Conservation (phyloP, 2,329 filamentous ascomycete genomes). For the Penicillium palitans region DNA sequence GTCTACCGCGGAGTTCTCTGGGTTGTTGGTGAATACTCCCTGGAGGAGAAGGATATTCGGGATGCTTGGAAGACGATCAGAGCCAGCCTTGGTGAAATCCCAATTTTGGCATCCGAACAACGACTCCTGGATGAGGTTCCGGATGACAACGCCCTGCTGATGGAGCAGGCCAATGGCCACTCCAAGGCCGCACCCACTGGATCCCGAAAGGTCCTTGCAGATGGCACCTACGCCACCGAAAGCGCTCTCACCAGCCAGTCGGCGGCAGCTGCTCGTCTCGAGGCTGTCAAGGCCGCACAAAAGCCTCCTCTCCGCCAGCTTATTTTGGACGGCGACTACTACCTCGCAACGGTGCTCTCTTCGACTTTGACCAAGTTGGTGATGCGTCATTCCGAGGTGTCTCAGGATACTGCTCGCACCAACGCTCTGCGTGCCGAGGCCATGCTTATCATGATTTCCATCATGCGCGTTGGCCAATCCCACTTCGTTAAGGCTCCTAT, state of each 20-base stretch:
- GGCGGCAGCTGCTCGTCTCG: conserved; percentile 82
- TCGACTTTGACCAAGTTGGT: conserved; percentile 96
- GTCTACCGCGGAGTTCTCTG: conserved; percentile 95
- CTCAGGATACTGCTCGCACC: conserved; percentile 77
- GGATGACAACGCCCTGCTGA: conserved; percentile 65
- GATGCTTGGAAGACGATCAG: conserved; percentile 97
- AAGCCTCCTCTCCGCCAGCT: conserved; percentile 94
- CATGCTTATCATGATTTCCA: conserved; percentile 99
- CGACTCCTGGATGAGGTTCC: conserved; percentile 79
- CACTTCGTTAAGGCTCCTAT: conserved; percentile 97
- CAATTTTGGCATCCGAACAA: conserved; percentile 93
- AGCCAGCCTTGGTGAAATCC: conserved; percentile 91
- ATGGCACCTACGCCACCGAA: conserved; percentile 97
- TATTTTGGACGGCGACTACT: conserved; percentile 96
- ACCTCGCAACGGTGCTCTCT: conserved; percentile 89
- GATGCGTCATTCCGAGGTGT: conserved; percentile 95
- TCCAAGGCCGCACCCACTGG: conserved; percentile 77
- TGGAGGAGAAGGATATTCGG: conserved; percentile 89
- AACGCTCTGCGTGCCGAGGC: conserved; percentile 94
- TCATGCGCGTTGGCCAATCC: conserved; percentile 96
- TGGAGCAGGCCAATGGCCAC: conserved; percentile 76
- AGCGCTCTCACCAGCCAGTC: conserved; percentile 93
- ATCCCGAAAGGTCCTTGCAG: conserved; percentile 87
- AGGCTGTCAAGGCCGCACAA: conserved; percentile 94
- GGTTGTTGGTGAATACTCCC: conserved; percentile 96